Conservation (phyloP, 495 filamentous ascomycete genomes). For the Bacidia gigantensis region DNA sequence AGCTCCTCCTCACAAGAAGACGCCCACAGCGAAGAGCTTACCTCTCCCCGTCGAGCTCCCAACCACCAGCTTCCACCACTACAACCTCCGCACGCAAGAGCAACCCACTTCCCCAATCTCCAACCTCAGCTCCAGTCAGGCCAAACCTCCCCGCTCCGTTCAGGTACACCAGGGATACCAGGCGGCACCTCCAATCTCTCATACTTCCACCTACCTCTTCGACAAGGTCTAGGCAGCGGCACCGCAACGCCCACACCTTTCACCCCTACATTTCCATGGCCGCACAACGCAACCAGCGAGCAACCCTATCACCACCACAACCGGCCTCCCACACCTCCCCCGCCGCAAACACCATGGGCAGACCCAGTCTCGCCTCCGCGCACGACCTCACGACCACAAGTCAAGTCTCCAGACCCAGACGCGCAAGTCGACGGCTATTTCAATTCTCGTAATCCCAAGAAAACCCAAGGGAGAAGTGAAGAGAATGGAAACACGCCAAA, state of each 20-base stretch:
- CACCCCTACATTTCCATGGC: background rate
- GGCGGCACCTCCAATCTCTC: constrained; percentile 78
- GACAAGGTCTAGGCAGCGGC: constrained; percentile 59
- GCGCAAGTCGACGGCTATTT: background rate
- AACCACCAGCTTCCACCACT: background rate
- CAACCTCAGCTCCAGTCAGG: constrained; percentile 17
- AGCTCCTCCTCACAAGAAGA: constrained; percentile 24
- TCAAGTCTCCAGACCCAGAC: background rate
- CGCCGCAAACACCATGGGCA: background rate
- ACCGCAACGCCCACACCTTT: constrained; percentile 54
- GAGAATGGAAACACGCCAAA: constrained; percentile 13
- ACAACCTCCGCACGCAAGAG: background rate
- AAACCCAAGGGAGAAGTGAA: background rate
- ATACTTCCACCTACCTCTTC: constrained; percentile 80
- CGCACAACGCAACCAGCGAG: constrained; percentile 8
- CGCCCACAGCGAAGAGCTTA: constrained; percentile 10
- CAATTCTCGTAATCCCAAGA: background rate
- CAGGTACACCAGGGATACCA: constrained; percentile 48
- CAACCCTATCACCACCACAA: constrained; percentile 26
- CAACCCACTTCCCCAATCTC: background rate
- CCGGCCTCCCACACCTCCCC: constrained; percentile 21
- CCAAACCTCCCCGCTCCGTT: constrained; percentile 21
- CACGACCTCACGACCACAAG: background rate
- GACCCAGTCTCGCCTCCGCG: constrained; percentile 8
- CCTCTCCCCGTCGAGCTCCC: constrained; percentile 7